phyloP scores from a whole-genome alignment of 2,329 filamentous ascomycete species.

The Chalaropsis thielavioides region DNA sequence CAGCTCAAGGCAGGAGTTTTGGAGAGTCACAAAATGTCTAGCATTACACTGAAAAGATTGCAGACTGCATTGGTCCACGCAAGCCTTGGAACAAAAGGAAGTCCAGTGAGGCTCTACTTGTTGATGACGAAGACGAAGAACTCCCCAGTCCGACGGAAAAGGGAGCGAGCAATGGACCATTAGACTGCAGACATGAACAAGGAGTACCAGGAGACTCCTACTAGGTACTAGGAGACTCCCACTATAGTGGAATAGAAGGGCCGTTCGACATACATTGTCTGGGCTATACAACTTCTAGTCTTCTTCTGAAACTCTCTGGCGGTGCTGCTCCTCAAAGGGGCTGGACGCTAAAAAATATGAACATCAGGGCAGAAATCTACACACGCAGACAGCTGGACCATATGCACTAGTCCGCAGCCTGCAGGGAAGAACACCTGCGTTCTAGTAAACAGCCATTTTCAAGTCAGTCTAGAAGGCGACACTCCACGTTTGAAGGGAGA shows the following conservation, averaged over 20 bases:
- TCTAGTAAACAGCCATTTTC: background rate
- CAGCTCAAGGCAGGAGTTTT: background rate
- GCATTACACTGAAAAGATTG: background rate
- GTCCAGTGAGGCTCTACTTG: background rate
- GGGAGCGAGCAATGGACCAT: background rate
- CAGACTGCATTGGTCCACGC: background rate
- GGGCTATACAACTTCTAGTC: background rate
- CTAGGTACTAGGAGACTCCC: background rate
- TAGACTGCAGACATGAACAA: background rate
- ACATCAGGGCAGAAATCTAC: too few relatives aligned
- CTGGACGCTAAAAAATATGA: too few relatives aligned
- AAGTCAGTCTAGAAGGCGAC: background rate
- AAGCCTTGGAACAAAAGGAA: background rate
- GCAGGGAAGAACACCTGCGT: background rate
- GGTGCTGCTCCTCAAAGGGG: too few relatives aligned
- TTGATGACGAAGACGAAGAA: background rate
- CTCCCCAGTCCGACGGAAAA: background rate
- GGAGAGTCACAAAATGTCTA: background rate
- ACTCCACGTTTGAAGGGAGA: background rate
- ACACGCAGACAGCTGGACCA: background rate
- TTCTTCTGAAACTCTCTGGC: too few relatives aligned
- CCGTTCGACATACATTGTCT: background rate
- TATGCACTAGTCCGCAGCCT: background rate
- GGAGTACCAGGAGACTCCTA: background rate
- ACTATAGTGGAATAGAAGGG: background rate